Evolutionary conservation across 371 early-diverging fungal species (phyloP).

Genomic region (Parasitella parasitica): DNA sequence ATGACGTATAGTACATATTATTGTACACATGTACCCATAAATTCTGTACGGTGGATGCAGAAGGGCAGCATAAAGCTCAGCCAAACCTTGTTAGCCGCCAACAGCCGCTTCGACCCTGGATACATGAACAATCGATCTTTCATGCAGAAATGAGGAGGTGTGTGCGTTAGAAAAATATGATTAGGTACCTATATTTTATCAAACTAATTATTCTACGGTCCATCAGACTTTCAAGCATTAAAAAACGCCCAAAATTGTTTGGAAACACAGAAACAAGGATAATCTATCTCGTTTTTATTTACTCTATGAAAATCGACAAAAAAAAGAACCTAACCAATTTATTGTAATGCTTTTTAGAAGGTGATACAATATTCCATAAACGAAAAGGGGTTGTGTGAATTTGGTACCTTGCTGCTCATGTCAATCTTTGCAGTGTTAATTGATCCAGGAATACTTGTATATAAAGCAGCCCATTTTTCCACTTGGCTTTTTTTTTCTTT

Average conservation of each 20-base stretch:
- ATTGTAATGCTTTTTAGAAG: neutral
- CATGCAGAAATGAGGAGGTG: neutral
- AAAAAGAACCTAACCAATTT: neutral
- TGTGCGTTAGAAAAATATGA: neutral
- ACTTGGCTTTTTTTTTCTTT: neutral
- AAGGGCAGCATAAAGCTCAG: neutral
- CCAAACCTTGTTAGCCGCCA: neutral
- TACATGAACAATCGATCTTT: neutral
- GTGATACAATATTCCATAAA: neutral
- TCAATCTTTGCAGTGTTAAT: neutral
- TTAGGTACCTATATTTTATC: neutral
- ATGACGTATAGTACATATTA: neutral
- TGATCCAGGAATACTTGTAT: too few relatives aligned
- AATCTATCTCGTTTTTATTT: neutral
- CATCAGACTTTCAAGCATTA: neutral
- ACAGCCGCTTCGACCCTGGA: neutral
- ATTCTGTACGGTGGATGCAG: neutral
- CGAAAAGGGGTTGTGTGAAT: neutral
- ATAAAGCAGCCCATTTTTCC: too few relatives aligned
- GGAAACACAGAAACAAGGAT: neutral
- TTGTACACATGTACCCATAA: neutral
- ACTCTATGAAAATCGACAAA: neutral
- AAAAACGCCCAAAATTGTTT: neutral
- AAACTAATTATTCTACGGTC: neutral
- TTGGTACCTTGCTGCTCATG: neutral